phyloP scores from a whole-genome alignment of 768 basidiomycete genomes.

The Lentinula raphanica region DNA sequence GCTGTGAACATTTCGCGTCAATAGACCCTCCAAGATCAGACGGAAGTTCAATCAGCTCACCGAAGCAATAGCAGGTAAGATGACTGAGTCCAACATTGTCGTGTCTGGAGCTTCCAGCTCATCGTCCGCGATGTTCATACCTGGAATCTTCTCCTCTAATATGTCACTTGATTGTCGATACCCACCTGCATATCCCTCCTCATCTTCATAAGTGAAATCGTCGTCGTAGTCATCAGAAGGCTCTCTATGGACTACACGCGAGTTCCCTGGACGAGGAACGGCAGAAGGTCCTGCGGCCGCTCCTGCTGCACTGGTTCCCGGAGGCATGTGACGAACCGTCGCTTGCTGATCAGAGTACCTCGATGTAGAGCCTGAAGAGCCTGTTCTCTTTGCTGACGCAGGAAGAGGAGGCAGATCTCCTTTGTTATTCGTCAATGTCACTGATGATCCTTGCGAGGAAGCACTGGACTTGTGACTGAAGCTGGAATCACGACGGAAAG shows the following conservation, averaged over 20 bases:
- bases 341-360: constrained; percentile 52
- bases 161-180: constrained; percentile 41
- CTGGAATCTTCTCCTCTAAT: constrained; percentile 43
- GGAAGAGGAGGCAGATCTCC: constrained; percentile 61
- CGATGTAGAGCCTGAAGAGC: constrained; percentile 16
- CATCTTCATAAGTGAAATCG: constrained; percentile 37
- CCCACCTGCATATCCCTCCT: constrained; percentile 48
- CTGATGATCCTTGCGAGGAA: constrained; percentile 34
- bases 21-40: not conserved
- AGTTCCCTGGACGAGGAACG: constrained; percentile 20
- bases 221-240: constrained; percentile 61
- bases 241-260: constrained; percentile 33
- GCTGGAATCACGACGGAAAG: constrained; percentile 14
- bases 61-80: constrained; percentile 92
- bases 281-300: constrained; percentile 10
- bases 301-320: constrained; percentile 19
- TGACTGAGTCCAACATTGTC: constrained; percentile 94
- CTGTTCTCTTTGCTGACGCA: constrained; percentile 16
- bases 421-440: constrained; percentile 36
- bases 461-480: constrained; percentile 13
- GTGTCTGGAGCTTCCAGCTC: constrained; percentile 56
- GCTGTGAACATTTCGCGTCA: constrained; percentile 34
- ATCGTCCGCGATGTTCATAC: constrained; percentile 46
- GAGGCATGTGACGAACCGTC: constrained; percentile 59
- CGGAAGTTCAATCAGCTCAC: constrained; percentile 43